Conservation (phyloP, 345 rosid species). For the Ceriops decandra region DNA sequence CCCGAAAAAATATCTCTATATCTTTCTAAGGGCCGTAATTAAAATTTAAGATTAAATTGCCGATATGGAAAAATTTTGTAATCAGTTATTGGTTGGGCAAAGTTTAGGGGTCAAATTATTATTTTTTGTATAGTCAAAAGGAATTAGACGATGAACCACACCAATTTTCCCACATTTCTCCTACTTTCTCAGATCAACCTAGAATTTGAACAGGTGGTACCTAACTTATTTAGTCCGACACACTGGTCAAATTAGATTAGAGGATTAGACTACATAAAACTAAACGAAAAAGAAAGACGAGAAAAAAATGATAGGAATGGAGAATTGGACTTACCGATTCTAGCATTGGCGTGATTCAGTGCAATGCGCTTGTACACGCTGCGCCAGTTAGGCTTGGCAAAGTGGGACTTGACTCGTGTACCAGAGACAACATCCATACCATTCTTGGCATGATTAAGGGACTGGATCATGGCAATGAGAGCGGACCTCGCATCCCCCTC, state of each 20-base stretch:
- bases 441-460: constrained; percentile 67
- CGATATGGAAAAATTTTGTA: too few species aligned
- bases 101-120: too few species aligned
- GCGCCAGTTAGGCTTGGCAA: constrained; percentile 79
- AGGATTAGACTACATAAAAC: neutral
- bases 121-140: too few species aligned
- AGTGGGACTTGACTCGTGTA: constrained; percentile 71
- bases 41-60: too few species aligned
- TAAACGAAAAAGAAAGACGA: neutral
- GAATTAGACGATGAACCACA: too few species aligned
- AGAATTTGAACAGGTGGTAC: too few species aligned
- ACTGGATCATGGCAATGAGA: constrained; percentile 73
- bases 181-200: too few species aligned
- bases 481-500: constrained; percentile 87
- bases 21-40: too few species aligned
- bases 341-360: constrained; percentile 47
- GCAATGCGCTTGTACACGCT: constrained; percentile 65
- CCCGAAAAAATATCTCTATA: too few species aligned
- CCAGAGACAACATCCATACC: constrained; percentile 78
- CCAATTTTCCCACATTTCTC: too few species aligned
- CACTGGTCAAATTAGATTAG: neutral
- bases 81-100: too few species aligned
- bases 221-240: too few species aligned
- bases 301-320: neutral
- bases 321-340: constrained; percentile 51